Percentiles rank a stretch among this genome's conserved stretches.
Evolutionary conservation across 495 filamentous ascomycete species (phyloP).

Genomic region (Daldinia decipiens): DNA sequence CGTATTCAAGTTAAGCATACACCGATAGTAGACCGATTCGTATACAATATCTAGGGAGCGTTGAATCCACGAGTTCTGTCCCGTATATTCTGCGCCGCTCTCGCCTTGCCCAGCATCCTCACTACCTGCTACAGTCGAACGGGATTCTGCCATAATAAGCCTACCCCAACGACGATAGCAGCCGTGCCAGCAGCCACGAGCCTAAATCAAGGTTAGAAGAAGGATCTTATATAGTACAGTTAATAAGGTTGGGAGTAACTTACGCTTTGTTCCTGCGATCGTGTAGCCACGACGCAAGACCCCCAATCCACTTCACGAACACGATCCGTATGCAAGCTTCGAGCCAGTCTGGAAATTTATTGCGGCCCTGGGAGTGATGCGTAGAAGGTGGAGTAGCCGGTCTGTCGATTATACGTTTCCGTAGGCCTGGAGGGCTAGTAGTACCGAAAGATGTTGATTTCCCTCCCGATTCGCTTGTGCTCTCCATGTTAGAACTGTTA

Average conservation of each 20-base stretch:
- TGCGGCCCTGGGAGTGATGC: conserved; percentile 3
- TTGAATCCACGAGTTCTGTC: not conserved
- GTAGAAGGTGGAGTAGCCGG: conserved; percentile 16
- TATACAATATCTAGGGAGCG: not conserved
- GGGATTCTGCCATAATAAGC: conserved; percentile 3
- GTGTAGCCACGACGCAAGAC: conserved; percentile 40
- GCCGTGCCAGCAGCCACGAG: conserved; percentile 12
- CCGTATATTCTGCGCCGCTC: not conserved
- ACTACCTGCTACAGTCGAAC: not conserved
- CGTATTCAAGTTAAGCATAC: not conserved
- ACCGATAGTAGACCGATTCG: not conserved
- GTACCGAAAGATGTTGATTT: conserved; percentile 16
- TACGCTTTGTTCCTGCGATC: conserved; percentile 40
- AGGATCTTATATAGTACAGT: no score
- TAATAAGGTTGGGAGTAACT: conserved; percentile 8
- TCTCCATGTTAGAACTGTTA: conserved; percentile 25
- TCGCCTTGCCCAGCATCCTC: not conserved
- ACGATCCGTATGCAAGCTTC: conserved; percentile 30
- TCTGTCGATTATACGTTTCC: conserved; percentile 22
- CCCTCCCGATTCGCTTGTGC: conserved; percentile 5
- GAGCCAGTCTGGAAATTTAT: conserved; percentile 30
- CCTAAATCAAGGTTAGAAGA: not conserved
- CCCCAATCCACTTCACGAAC: conserved; percentile 43
- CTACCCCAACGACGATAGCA: conserved; percentile 4
- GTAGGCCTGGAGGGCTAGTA: conserved; percentile 18